Percentiles rank a stretch among this genome's conserved stretches.
Conservation (phyloP, 371 early-diverging fungal genomes). For the Mortierella sp. region DNA sequence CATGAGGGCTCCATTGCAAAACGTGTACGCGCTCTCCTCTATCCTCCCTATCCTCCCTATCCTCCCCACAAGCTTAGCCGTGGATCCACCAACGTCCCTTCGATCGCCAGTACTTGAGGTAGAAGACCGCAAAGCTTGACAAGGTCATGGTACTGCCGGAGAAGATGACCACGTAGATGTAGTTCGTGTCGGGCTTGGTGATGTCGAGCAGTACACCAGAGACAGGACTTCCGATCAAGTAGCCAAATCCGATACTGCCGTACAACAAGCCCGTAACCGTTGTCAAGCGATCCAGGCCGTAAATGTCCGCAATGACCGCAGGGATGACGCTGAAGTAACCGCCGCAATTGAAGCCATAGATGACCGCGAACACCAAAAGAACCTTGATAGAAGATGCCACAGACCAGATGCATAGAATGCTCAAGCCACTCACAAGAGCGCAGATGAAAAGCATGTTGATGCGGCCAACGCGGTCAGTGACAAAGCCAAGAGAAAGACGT, state of each 20-base stretch:
- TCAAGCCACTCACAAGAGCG: conserved; percentile 54
- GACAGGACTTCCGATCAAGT: conserved; percentile 57
- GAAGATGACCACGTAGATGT: conserved; percentile 49
- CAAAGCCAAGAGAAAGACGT: conserved; percentile 60
- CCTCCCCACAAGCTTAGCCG: conserved; percentile 9
- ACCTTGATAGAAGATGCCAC: conserved; percentile 30
- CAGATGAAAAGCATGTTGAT: conserved; percentile 62
- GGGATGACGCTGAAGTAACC: conserved; percentile 60
- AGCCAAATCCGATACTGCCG: conserved; percentile 56
- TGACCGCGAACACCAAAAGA: conserved; percentile 27
- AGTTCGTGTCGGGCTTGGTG: conserved; percentile 41
- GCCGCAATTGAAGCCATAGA: conserved; percentile 66
- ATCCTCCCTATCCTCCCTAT: no score
- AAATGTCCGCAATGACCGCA: conserved; percentile 59
- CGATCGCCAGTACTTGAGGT: conserved; percentile 47
- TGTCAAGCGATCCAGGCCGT: conserved; percentile 57
- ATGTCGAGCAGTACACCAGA: conserved; percentile 51
- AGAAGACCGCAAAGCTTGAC: conserved; percentile 39
- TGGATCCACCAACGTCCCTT: conserved; percentile 50
- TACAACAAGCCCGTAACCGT: conserved; percentile 54
- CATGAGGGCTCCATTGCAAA: no score
- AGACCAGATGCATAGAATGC: conserved; percentile 52
- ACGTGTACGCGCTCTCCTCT: no score
- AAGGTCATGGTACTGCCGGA: conserved; percentile 41
- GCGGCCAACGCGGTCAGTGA: conserved; percentile 62